Percentiles rank a stretch among this genome's conserved stretches.
phyloP scores from a whole-genome alignment of 306 rosid genomes.

The Carpinus fangiana region DNA sequence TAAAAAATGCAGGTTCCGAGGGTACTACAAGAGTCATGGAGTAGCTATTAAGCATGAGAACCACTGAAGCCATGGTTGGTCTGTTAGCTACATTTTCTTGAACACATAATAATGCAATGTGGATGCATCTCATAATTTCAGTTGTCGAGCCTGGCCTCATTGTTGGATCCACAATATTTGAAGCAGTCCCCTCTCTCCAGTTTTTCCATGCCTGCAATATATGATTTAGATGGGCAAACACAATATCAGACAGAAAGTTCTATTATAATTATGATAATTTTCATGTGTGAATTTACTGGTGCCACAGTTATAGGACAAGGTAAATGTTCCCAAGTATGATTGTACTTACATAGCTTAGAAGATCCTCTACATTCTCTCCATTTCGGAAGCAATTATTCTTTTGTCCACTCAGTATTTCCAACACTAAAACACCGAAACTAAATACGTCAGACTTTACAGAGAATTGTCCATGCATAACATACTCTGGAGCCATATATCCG shows the following conservation, averaged over 20 bases:
- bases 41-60: constrained; percentile 42
- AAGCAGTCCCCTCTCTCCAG: constrained; percentile 17
- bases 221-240: neutral
- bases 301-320: neutral
- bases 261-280: neutral
- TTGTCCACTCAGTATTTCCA: constrained; percentile 21
- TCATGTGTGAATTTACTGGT: neutral
- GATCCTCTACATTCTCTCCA: constrained; percentile 19
- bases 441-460: constrained; percentile 24
- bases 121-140: constrained; percentile 47
- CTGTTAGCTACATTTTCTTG: constrained; percentile 46
- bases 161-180: constrained; percentile 8
- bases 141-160: neutral
- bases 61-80: constrained; percentile 49
- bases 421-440: constrained; percentile 8
- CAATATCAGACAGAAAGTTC: neutral
- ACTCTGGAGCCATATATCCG: constrained; percentile 48
- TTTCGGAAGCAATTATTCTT: constrained; percentile 2
- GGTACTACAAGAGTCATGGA: constrained; percentile 37
- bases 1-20: constrained; percentile 38
- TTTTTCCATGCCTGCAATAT: constrained; percentile 24
- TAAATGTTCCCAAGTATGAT: neutral
- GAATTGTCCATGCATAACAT: constrained; percentile 30
- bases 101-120: constrained; percentile 54
- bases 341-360: constrained; percentile 22